A percentile compares a stretch with the other conserved stretches of the same genome.
Evolutionary conservation across 495 filamentous ascomycete species (phyloP).

Genomic region (Tuber microsphaerosporum): DNA sequence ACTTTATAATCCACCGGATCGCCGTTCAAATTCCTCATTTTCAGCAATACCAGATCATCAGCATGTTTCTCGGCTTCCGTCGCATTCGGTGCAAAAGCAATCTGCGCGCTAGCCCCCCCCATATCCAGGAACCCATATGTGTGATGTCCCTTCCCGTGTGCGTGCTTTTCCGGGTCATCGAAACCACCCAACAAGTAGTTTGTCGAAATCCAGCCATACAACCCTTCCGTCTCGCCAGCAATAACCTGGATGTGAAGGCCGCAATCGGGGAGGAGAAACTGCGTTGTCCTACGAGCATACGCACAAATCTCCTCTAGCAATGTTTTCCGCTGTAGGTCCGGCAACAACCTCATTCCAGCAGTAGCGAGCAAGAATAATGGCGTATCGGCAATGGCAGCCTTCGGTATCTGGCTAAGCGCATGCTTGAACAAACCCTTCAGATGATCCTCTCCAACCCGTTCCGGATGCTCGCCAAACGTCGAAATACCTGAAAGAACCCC

Average conservation of each 20-base stretch:
- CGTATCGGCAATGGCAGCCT: constrained; percentile 68
- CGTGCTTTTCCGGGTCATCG: constrained; percentile 61
- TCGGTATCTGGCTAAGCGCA: constrained; percentile 73
- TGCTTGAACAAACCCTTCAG: constrained; percentile 71
- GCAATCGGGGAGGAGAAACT: constrained; percentile 86
- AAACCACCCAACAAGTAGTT: constrained; percentile 96
- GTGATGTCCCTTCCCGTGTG: constrained; percentile 78
- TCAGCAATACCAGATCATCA: constrained; percentile 77
- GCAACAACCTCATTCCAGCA: constrained; percentile 91
- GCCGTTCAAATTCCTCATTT: constrained; percentile 75
- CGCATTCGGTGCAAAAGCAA: constrained; percentile 90
- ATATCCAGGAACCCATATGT: constrained; percentile 98
- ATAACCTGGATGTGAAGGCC: constrained; percentile 88
- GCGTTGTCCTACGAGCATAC: constrained; percentile 69
- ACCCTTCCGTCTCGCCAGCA: constrained; percentile 88
- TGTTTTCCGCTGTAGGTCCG: constrained; percentile 58
- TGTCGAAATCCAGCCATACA: constrained; percentile 99
- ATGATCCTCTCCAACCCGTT: constrained; percentile 72
- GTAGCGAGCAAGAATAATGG: constrained; percentile 93
- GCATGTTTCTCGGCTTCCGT: constrained; percentile 88
- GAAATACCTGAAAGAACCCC: constrained; percentile 58
- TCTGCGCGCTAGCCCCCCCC: constrained; percentile 95
- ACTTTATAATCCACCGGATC: constrained; percentile 69
- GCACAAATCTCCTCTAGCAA: constrained; percentile 74
- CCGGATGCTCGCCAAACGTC: constrained; percentile 71